phyloP scores from a whole-genome alignment of 169 alveolate species.

The Cyclospora cayetanensis region DNA sequence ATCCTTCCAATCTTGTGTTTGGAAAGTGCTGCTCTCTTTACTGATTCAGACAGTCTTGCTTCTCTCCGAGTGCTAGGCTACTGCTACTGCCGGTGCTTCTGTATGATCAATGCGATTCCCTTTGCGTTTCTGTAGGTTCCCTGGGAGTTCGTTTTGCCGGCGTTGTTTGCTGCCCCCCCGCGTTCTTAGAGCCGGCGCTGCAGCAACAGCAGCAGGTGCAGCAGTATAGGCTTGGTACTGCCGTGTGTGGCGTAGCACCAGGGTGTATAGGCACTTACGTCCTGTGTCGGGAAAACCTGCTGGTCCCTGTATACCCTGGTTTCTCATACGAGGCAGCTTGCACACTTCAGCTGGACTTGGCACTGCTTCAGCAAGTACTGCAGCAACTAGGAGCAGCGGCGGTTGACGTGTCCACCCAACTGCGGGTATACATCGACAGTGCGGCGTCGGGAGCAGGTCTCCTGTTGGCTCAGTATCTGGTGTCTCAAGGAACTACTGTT shows the following conservation, averaged over 20 bases:
- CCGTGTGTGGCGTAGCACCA: neutral
- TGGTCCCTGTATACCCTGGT: neutral
- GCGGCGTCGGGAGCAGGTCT: conserved; percentile 7
- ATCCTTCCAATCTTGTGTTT: too few relatives aligned
- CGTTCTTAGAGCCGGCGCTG: neutral
- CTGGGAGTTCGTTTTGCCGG: conserved; percentile 10
- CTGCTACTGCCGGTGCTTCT: neutral
- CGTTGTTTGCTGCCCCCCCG: conserved; percentile 30
- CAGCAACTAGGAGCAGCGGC: conserved; percentile 8
- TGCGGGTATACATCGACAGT: neutral
- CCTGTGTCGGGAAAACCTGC: neutral
- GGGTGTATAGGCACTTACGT: conserved; percentile 49
- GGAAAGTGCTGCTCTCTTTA: neutral
- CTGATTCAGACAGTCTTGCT: neutral
- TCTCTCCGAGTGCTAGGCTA: neutral
- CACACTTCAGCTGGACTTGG: conserved; percentile 21
- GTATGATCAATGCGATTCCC: too few relatives aligned
- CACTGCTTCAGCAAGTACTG: conserved; percentile 22
- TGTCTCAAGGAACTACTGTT: neutral
- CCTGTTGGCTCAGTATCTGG: conserved; percentile 3
- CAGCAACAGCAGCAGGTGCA: conserved; percentile 37
- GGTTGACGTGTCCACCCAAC: neutral
- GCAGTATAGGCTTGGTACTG: conserved; percentile 7
- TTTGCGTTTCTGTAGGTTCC: neutral
- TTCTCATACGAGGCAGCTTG: conserved; percentile 23